Conservation (phyloP, 2,329 filamentous ascomycete species). For the Pseudogymnoascus sp. region DNA sequence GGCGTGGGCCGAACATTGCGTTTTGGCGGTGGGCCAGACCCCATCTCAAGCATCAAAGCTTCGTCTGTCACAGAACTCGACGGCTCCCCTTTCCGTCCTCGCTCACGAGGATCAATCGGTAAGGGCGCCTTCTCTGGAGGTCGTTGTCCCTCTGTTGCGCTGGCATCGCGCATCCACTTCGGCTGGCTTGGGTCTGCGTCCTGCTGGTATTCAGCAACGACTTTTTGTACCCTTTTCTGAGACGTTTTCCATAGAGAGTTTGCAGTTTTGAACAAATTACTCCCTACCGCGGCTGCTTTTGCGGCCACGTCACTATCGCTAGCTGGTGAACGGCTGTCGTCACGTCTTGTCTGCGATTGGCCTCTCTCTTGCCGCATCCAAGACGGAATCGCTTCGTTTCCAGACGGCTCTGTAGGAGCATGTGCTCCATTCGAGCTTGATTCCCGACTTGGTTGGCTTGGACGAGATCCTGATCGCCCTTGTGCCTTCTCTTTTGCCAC, state of each 20-base stretch:
- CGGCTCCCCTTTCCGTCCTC: constrained; percentile 15
- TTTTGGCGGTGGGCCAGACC: constrained; percentile 44
- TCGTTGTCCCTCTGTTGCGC: constrained; percentile 20
- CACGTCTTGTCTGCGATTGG: constrained; percentile 37
- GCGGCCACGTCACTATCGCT: constrained; percentile 69
- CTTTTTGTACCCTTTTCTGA: constrained; percentile 86
- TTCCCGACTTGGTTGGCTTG: constrained; percentile 18
- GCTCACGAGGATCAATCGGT: constrained; percentile 24
- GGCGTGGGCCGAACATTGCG: constrained; percentile 21
- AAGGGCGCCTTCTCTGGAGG: constrained; percentile 32
- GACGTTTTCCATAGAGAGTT: constrained; percentile 93
- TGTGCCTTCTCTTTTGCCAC: constrained; percentile 67
- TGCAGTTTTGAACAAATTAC: constrained; percentile 81
- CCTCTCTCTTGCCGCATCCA: constrained; percentile 55
- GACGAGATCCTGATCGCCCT: constrained; percentile 34
- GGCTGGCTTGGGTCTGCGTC: constrained; percentile 72
- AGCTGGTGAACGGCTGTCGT: constrained; percentile 48
- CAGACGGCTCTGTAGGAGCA: constrained; percentile 20
- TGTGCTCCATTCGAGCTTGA: constrained; percentile 23
- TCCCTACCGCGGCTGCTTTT: constrained; percentile 73
- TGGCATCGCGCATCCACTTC: constrained; percentile 84
- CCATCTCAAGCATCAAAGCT: constrained; percentile 70
- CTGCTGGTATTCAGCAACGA: constrained; percentile 74
- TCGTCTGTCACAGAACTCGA: constrained; percentile 49
- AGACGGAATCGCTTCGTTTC: constrained; percentile 40